Conservation (phyloP, 768 basidiomycete genomes). For the Mrakia blollopis region DNA sequence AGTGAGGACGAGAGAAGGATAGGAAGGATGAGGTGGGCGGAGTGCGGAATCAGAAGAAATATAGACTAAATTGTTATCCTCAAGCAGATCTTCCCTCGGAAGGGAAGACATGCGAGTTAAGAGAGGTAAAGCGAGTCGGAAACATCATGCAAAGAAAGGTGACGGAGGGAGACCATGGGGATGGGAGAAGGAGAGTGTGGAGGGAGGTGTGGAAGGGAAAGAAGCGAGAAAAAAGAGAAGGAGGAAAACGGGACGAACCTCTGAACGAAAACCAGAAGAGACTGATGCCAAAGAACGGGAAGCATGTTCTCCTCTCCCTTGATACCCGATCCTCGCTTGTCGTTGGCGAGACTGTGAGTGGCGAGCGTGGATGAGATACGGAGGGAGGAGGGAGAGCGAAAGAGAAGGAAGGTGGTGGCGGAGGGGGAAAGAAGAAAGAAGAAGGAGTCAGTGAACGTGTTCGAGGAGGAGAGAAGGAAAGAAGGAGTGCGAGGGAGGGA, state of each 20-base stretch:
- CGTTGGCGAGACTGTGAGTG: slow-evolving; percentile 62
- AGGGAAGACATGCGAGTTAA: not conserved
- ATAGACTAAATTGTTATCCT: slow-evolving; percentile 16
- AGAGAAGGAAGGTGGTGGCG: not conserved
- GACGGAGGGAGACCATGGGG: not conserved
- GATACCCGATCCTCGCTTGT: slow-evolving; percentile 60
- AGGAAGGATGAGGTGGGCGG: not conserved
- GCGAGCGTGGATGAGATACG: not conserved
- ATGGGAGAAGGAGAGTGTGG: not conserved
- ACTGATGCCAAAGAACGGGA: slow-evolving; percentile 99
- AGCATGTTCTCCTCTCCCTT: slow-evolving; percentile 68
- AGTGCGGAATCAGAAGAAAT: slow-evolving; percentile 1
- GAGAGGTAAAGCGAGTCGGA: slow-evolving; percentile 22
- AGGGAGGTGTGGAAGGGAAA: slow-evolving; percentile 7
- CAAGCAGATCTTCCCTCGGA: not conserved
- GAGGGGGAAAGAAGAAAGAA: no score
- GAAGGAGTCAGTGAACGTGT: not conserved
- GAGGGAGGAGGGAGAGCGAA: not conserved
- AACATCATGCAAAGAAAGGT: slow-evolving; percentile 1
- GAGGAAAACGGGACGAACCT: slow-evolving; percentile 53
- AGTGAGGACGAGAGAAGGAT: no score
- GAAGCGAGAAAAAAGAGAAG: not conserved
- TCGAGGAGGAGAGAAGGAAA: not conserved
- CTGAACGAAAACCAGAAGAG: slow-evolving; percentile 87
- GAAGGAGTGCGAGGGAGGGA: not conserved